Percentiles rank a stretch among this genome's conserved stretches.
phyloP scores from a whole-genome alignment of 2,329 filamentous ascomycete genomes.

The Aspergillus thermomutatus region DNA sequence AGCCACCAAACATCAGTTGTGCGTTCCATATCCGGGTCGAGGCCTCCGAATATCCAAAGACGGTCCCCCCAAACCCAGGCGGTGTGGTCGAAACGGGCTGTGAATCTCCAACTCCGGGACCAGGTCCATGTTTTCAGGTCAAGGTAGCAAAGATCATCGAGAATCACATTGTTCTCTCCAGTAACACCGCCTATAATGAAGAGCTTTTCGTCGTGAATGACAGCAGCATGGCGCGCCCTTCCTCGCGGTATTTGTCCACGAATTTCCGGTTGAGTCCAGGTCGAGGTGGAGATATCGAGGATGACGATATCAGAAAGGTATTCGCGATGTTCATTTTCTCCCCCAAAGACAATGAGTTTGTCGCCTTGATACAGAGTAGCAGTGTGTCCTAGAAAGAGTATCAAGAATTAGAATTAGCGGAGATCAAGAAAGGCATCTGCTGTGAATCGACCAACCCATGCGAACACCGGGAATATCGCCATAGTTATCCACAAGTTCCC shows the following conservation, averaged over 20 bases:
- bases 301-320: slow-evolving; percentile 95
- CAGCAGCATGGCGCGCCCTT: slow-evolving; percentile 86
- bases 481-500: slow-evolving; percentile 97
- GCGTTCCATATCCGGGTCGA: slow-evolving; percentile 96
- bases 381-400: slow-evolving; percentile 67
- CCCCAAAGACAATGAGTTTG: slow-evolving; percentile 95
- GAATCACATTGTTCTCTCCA: slow-evolving; percentile 83
- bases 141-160: slow-evolving; percentile 95
- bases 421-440: slow-evolving; percentile 1
- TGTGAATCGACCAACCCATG: slow-evolving; percentile 66
- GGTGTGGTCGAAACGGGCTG: slow-evolving; percentile 90
- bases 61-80: slow-evolving; percentile 90
- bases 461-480: slow-evolving; percentile 95
- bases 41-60: slow-evolving; percentile 93
- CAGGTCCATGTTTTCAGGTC: slow-evolving; percentile 97
- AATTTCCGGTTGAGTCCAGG: slow-evolving; percentile 91
- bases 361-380: slow-evolving; percentile 90
- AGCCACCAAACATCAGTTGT: slow-evolving; percentile 97
- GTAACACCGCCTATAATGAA: slow-evolving; percentile 96
- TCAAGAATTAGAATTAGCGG: slow-evolving; percentile 6
- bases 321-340: slow-evolving; percentile 94
- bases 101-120: slow-evolving; percentile 95
- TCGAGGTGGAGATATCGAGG: slow-evolving; percentile 88
- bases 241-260: slow-evolving; percentile 82
- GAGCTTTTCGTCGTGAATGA: slow-evolving; percentile 92